Evolutionary conservation across 495 filamentous ascomycete species (phyloP).

Genomic region (Xylaria castorea): DNA sequence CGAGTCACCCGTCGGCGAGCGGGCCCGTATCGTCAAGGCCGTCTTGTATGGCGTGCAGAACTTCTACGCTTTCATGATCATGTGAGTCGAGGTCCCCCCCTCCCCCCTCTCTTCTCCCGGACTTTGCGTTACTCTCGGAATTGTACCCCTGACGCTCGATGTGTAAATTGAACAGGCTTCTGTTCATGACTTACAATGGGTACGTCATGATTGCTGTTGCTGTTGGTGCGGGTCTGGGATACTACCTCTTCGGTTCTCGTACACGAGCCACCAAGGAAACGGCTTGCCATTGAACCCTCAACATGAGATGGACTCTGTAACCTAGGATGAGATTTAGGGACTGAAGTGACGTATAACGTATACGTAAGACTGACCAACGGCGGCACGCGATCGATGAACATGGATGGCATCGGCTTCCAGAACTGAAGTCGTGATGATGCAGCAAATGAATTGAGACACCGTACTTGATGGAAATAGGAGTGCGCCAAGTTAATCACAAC

Average conservation of each 20-base stretch:
- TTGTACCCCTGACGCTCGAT: slow-evolving; percentile 1
- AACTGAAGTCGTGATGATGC: neutral
- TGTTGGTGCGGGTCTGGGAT: slow-evolving; percentile 87
- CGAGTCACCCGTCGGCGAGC: slow-evolving; percentile 57
- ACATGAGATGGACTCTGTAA: neutral
- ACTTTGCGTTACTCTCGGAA: slow-evolving; percentile 5
- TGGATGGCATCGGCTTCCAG: neutral
- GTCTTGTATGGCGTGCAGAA: slow-evolving; percentile 90
- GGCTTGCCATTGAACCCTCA: slow-evolving; percentile 78
- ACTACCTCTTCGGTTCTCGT: slow-evolving; percentile 76
- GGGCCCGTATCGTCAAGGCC: slow-evolving; percentile 77
- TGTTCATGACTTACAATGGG: slow-evolving; percentile 99
- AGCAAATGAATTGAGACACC: neutral
- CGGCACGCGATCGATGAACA: neutral
- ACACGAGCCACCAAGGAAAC: slow-evolving; percentile 78
- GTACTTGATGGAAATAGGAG: neutral
- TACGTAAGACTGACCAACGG: neutral
- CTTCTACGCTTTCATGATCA: slow-evolving; percentile 99
- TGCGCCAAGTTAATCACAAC: neutral
- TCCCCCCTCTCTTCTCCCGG: neutral
- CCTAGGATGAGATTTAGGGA: neutral
- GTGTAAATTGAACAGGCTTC: slow-evolving; percentile 64
- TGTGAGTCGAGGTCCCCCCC: slow-evolving; percentile 69
- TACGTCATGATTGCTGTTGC: slow-evolving; percentile 94
- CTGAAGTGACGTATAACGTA: neutral